Conservation (phyloP, 2,329 filamentous ascomycete genomes). For the Phyllosticta ampelicida region DNA sequence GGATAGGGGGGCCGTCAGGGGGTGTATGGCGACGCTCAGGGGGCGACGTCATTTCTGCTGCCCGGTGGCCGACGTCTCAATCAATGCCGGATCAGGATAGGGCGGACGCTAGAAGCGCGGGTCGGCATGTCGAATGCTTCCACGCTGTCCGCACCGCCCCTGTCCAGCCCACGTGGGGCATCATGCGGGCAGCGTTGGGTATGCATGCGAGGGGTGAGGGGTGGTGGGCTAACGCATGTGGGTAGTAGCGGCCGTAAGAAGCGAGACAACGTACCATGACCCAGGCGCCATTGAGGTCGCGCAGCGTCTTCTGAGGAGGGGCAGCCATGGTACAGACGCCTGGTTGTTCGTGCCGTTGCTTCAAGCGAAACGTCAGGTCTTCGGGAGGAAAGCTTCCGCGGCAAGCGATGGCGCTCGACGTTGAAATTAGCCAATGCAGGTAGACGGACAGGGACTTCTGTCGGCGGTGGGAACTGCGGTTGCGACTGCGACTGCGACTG, state of each 20-base stretch:
- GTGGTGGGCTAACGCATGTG: no score
- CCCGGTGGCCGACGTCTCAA: no score
- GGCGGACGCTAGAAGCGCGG: not conserved
- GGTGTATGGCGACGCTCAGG: not conserved
- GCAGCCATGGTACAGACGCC: conserved; percentile 25
- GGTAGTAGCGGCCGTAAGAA: not conserved
- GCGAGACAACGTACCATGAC: conserved; percentile 20
- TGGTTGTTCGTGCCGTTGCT: not conserved
- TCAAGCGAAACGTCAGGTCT: not conserved
- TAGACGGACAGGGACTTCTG: not conserved
- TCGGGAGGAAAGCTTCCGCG: not conserved
- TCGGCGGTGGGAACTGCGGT: no score
- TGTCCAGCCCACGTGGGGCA: not conserved
- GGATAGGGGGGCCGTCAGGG: not conserved
- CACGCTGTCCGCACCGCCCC: not conserved
- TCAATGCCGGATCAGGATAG: no score
- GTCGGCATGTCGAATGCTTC: not conserved
- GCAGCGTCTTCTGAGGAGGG: conserved; percentile 23
- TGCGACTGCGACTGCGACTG: no score
- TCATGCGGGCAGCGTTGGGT: not conserved
- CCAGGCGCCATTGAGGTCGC: conserved; percentile 29
- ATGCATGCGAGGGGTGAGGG: not conserved
- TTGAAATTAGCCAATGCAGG: not conserved
- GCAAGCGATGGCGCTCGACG: no score
- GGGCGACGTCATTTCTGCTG: no score